Conservation (phyloP, 805 yeast genomes). For the Candida bentonensis region DNA sequence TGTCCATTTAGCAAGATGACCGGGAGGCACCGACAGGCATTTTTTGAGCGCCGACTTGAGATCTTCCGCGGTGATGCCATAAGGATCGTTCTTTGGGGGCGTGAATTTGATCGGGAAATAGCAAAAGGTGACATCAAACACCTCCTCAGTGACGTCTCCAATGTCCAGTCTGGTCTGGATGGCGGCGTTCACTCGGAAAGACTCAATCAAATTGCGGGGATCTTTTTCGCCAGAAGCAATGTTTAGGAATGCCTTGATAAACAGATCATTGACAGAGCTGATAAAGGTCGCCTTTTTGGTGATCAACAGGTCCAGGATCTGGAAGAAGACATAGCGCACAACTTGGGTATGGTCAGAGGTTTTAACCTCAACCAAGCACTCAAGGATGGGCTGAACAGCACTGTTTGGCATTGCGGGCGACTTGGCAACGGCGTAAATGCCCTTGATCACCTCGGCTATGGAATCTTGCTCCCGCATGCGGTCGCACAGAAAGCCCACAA, state of each 20-base stretch:
- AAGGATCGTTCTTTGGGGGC: conserved; percentile 82
- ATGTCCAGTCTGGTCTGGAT: conserved; percentile 31
- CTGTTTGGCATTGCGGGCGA: conserved; percentile 32
- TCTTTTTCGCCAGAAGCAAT: conserved; percentile 85
- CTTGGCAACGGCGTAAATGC: conserved; percentile 35
- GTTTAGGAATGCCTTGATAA: conserved; percentile 45
- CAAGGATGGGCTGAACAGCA: conserved; percentile 19
- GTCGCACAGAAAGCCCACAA: conserved; percentile 38
- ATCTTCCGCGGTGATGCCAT: conserved; percentile 62
- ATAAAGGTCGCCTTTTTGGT: conserved; percentile 5
- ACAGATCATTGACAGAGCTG: conserved; percentile 24
- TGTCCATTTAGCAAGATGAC: conserved; percentile 65
- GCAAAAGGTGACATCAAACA: conserved; percentile 84
- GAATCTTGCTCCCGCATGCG: conserved; percentile 55
- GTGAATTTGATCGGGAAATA: conserved; percentile 93
- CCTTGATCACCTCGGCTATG: conserved; percentile 36
- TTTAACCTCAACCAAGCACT: conserved; percentile 19
- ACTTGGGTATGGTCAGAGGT: conserved; percentile 18
- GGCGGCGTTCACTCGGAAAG: conserved; percentile 41
- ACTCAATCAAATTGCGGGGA: conserved; percentile 68
- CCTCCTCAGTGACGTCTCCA: conserved; percentile 38
- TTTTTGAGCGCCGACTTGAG: conserved; percentile 47
- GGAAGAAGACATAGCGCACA: conserved; percentile 42
- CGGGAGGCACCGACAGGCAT: conserved; percentile 51
- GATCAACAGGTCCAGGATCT: conserved; percentile 23